phyloP scores from a whole-genome alignment of 2,329 filamentous ascomycete species.

The Aspergillus oerlinghausenensis region DNA sequence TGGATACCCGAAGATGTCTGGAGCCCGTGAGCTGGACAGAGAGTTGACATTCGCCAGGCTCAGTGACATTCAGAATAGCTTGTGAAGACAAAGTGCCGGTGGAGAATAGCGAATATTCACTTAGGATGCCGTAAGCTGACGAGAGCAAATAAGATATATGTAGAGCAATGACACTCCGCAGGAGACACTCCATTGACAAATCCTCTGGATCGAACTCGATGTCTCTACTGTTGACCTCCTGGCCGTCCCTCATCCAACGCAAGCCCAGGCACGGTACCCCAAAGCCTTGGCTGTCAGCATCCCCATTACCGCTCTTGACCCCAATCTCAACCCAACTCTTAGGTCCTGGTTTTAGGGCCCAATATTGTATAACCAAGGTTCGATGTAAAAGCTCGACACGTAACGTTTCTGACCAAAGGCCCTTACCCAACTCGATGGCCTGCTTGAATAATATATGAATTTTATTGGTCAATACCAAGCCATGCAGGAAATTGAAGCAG shows the following conservation, averaged over 20 bases:
- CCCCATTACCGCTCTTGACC: conserved; percentile 42
- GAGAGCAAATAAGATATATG: conserved; percentile 70
- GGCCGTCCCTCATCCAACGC: conserved; percentile 81
- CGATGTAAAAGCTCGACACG: conserved; percentile 76
- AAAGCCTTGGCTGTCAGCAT: conserved; percentile 5
- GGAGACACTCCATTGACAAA: conserved; percentile 68
- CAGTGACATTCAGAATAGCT: conserved; percentile 54
- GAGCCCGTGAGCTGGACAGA: conserved; percentile 65
- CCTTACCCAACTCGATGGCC: conserved; percentile 63
- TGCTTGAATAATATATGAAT: conserved; percentile 77
- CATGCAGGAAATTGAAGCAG: conserved; percentile 83
- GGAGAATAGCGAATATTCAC: conserved; percentile 57
- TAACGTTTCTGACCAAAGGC: conserved; percentile 73
- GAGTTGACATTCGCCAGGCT: conserved; percentile 65
- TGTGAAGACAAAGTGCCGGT: conserved; percentile 56
- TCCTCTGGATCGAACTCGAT: conserved; percentile 62
- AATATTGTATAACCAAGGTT: conserved; percentile 85
- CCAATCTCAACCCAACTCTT: conserved; percentile 94
- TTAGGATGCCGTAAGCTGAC: conserved; percentile 60
- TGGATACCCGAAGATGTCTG: conserved; percentile 56
- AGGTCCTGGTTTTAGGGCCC: conserved; percentile 63
- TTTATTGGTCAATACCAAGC: conserved; percentile 84
- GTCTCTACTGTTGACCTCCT: conserved; percentile 65
- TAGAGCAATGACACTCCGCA: conserved; percentile 68
- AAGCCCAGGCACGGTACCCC: conserved; percentile 35